Percentiles rank a stretch among this genome's conserved stretches.
Evolutionary conservation across 78 protist genomes (phyloP).

Genomic region (slime mould (Dictyostelium discoideum)): DNA sequence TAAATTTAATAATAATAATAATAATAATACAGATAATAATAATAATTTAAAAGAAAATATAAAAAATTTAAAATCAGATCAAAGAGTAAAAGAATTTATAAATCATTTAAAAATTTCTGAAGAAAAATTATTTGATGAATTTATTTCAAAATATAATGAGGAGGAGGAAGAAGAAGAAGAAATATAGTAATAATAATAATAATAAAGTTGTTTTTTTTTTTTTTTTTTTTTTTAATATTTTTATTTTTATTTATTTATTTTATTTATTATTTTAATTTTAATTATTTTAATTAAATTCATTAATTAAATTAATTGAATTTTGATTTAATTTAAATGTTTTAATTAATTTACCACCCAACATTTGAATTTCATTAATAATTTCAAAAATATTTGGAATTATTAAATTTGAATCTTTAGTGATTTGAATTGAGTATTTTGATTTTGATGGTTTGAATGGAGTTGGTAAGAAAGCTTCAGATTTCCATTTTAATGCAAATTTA

Average conservation of each 20-base stretch:
- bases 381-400: conserved; percentile 24
- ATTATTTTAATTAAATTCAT: neutral
- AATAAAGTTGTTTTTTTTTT: too few species aligned
- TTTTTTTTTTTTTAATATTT: neutral
- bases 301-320: neutral
- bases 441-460: conserved; percentile 49
- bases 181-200: neutral
- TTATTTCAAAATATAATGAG: neutral
- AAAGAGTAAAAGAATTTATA: neutral
- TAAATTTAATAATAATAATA: neutral
- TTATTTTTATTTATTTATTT: neutral
- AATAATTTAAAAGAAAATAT: neutral
- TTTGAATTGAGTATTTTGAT: conserved; percentile 35
- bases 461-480: neutral
- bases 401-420: conserved; percentile 4
- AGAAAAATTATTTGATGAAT: neutral
- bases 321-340: conserved; percentile 18
- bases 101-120: neutral
- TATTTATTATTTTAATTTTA: neutral
- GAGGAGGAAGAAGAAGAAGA: neutral
- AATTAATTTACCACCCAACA: conserved; percentile 50
- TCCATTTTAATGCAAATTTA: conserved; percentile 36
- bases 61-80: neutral
- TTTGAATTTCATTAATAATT: conserved; percentile 25
- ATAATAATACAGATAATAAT: neutral